Percentiles rank a stretch among this genome's conserved stretches.
phyloP scores from a whole-genome alignment of 2,329 filamentous ascomycete species.

The Cladosporium velox region DNA sequence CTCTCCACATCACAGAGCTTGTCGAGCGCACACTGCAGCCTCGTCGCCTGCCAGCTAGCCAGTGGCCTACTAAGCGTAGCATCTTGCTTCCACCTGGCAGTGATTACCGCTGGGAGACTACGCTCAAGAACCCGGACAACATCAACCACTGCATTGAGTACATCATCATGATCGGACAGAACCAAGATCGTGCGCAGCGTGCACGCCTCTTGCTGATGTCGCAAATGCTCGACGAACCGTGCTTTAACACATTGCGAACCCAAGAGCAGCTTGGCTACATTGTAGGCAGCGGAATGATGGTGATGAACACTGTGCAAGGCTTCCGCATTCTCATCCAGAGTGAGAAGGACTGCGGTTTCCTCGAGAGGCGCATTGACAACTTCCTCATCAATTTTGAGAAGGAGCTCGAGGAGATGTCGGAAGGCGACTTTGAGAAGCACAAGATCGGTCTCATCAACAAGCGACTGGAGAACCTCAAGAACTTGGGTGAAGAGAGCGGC shows the following conservation, averaged over 20 bases:
- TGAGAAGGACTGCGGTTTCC: conserved; percentile 78
- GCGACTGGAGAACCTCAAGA: conserved; percentile 87
- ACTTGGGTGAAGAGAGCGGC: conserved; percentile 78
- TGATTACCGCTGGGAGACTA: conserved; percentile 81
- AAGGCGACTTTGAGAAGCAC: conserved; percentile 84
- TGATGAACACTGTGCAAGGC: conserved; percentile 72
- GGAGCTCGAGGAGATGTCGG: conserved; percentile 72
- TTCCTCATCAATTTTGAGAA: conserved; percentile 72
- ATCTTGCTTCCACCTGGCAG: conserved; percentile 75
- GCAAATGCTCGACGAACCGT: conserved; percentile 89
- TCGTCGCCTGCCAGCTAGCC: conserved; percentile 68
- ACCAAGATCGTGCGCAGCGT: conserved; percentile 64
- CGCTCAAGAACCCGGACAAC: conserved; percentile 81
- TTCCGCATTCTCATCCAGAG: conserved; percentile 93
- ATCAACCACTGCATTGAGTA: conserved; percentile 62
- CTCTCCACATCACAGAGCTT: conserved; percentile 78
- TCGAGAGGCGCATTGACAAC: conserved; percentile 83
- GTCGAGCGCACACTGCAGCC: conserved; percentile 78
- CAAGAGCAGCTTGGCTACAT: conserved; percentile 98
- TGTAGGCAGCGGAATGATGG: conserved; percentile 78
- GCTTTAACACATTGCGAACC: conserved; percentile 90
- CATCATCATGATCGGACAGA: conserved; percentile 46
- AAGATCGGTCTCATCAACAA: conserved; percentile 87
- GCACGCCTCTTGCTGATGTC: conserved; percentile 80
- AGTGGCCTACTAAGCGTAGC: conserved; percentile 78